Conservation (phyloP, 257 asterid genomes). For the Craterostigma plantagineum region DNA sequence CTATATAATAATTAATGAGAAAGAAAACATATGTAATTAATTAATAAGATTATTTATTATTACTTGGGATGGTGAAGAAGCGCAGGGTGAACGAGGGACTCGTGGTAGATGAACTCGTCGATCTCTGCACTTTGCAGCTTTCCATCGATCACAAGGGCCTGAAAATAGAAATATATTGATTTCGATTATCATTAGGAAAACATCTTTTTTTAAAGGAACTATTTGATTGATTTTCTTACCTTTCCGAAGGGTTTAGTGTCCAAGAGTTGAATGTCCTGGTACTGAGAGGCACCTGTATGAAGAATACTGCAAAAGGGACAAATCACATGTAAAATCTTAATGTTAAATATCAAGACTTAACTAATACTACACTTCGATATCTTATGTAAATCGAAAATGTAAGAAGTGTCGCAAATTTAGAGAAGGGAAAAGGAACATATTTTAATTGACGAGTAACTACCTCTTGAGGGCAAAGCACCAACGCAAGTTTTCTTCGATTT, state of each 20-base stretch:
- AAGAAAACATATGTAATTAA: too few species aligned
- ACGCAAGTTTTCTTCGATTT: conserved; percentile 77
- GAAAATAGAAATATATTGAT: conserved; percentile 3
- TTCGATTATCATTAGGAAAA: neutral
- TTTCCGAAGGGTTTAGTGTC: conserved; percentile 90
- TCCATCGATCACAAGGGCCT: conserved; percentile 93
- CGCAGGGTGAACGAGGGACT: conserved; percentile 87
- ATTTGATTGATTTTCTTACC: conserved; percentile 18
- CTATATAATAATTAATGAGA: too few species aligned
- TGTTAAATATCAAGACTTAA: too few species aligned
- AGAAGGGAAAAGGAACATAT: too few species aligned
- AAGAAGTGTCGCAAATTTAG: too few species aligned
- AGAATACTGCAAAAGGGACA: conserved; percentile 38
- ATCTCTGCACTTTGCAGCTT: conserved; percentile 99
- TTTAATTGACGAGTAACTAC: conserved; percentile 13
- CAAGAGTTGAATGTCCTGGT: conserved; percentile 80
- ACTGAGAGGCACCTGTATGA: conserved; percentile 76
- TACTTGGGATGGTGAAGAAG: conserved; percentile 81
- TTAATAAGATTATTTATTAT: conserved; percentile 7
- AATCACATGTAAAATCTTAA: too few species aligned
- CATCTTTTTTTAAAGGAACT: neutral
- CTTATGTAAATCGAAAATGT: too few species aligned
- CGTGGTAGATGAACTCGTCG: conserved; percentile 92
- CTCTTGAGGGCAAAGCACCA: conserved; percentile 98
- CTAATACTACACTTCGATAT: too few species aligned